Percentiles rank a stretch among this genome's conserved stretches.
phyloP scores from a whole-genome alignment of 371 early-diverging fungal species.

The Saksenaea oblongispora region DNA sequence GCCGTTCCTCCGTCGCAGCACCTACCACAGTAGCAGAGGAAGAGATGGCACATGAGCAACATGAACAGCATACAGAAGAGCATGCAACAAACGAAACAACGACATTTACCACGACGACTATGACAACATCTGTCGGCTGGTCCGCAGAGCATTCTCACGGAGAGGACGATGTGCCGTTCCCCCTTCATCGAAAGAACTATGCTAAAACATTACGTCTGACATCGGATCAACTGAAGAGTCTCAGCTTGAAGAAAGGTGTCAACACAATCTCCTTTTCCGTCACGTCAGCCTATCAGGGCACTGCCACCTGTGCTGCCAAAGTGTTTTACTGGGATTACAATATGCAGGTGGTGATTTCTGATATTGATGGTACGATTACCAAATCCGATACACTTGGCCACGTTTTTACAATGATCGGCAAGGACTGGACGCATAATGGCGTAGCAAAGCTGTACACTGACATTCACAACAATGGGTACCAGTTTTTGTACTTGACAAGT shows the following conservation, averaged over 20 bases:
- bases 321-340: constrained; percentile 87
- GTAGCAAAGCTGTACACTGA: constrained; percentile 94
- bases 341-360: constrained; percentile 91
- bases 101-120: constrained; percentile 48
- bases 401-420: constrained; percentile 94
- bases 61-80: constrained; percentile 6
- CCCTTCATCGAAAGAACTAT: constrained; percentile 55
- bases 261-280: constrained; percentile 92
- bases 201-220: constrained; percentile 87
- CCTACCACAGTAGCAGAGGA: constrained; percentile 6
- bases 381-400: constrained; percentile 97
- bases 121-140: constrained; percentile 50
- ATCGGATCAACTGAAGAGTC: constrained; percentile 80
- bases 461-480: constrained; percentile 92
- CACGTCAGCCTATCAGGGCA: constrained; percentile 68
- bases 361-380: constrained; percentile 99
- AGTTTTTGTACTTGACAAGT: constrained; percentile 93
- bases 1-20: constrained; percentile 46
- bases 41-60: neutral
- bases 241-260: constrained; percentile 81
- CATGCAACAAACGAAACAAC: constrained; percentile 23
- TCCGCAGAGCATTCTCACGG: constrained; percentile 28
- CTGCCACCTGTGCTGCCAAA: constrained; percentile 74
- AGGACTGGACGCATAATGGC: constrained; percentile 97
- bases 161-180: constrained; percentile 7